Base-by-base conservation (phyloP, 768 basidiomycete species). In the Auricularia cornea region DNA sequence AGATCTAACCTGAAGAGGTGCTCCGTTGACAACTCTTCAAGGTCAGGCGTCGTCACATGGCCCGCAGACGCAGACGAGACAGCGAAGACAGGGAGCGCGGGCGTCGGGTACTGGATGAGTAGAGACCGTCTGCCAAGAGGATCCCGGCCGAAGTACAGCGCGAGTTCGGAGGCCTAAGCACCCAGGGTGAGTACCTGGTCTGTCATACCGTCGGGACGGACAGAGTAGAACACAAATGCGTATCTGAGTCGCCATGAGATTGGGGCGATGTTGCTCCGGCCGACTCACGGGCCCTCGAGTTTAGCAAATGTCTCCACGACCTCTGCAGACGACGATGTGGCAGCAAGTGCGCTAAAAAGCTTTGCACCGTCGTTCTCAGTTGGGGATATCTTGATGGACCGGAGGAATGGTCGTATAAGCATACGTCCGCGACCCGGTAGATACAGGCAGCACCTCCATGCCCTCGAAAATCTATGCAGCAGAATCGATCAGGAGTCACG, bases 61-160 rank as follows among this genome's bases (percentile, higher is more conserved):
- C 87, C 87, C 26, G 76, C 71, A 3, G 89, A 87, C 3, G 85
- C 85, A 1, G 91, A 93, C 8, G 85, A 72, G 30, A 94, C 74
- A 33, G 90, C 70, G 51, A 92, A 77, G 64, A 80, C 80, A 0
- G 88, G 85, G 3, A 74, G 74, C 20, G 61, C 59, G 1, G 65
- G 41, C 16, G 80, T 80, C 31, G 88, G 88, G 63, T 73, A 77
- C 63, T 89, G 89, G 33, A 91, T 76, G 6, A 96, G 76, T 6
- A 96, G 79, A n/a, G 93, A 94, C 57, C 94, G 82, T 40, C 93
- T 82, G 6, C 93, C 93, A 2, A 94, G 81, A 3, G 92, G 91
- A 73, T 96, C 93, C 61, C 92, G 81, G 18, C 81, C 88, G 69
- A 88, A 93, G 74, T 84, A 90, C 10, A 96, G 68, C 75, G 71